A percentile compares a stretch with the other conserved stretches of the same genome.
Conservation (phyloP, 768 basidiomycete species). For the Boletus speciosus region DNA sequence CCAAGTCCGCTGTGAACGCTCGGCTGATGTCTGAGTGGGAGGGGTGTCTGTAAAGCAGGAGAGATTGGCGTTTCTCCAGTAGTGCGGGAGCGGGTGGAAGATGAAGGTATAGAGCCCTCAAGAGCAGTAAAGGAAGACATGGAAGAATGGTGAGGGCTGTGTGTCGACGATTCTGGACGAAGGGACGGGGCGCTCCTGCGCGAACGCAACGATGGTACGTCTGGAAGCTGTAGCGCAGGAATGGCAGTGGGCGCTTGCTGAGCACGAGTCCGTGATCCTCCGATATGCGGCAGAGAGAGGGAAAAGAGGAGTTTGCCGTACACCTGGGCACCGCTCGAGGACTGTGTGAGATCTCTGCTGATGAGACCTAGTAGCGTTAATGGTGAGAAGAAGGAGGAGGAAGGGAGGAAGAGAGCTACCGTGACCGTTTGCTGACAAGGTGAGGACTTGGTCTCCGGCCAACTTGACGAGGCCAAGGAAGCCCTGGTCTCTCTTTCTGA, state of each 20-base stretch:
- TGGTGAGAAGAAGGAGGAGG: not conserved
- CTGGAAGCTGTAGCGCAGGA: slow-evolving; percentile 15
- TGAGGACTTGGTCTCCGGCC: slow-evolving; percentile 50
- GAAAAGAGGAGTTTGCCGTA: slow-evolving; percentile 79
- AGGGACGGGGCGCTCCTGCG: slow-evolving; percentile 25
- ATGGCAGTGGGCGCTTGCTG: slow-evolving; percentile 16
- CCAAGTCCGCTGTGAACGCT: slow-evolving; percentile 9
- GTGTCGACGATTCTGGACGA: slow-evolving; percentile 19
- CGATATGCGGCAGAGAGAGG: slow-evolving; percentile 42
- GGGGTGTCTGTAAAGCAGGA: slow-evolving; percentile 9
- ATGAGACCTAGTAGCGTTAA: slow-evolving; percentile 50
- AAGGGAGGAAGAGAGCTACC: slow-evolving; percentile 29
- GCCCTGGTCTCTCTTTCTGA: slow-evolving; percentile 83
- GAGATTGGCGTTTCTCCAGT: slow-evolving; percentile 14
- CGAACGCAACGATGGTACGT: slow-evolving; percentile 10
- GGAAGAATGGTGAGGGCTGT: slow-evolving; percentile 11
- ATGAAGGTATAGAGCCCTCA: slow-evolving; percentile 7
- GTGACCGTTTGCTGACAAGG: slow-evolving; percentile 44
- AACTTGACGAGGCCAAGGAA: slow-evolving; percentile 61
- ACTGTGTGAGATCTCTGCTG: slow-evolving; percentile 52
- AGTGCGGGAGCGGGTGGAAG: slow-evolving; percentile 13
- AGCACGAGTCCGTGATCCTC: slow-evolving; percentile 16
- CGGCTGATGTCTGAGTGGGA: slow-evolving; percentile 12
- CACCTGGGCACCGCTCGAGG: slow-evolving; percentile 43
- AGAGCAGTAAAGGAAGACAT: slow-evolving; percentile 18